Evolutionary conservation across 352 stramenopile species (phyloP), one percentile per base, ranked within the genome.

Genomic region (Pythium chondricola): DNA sequence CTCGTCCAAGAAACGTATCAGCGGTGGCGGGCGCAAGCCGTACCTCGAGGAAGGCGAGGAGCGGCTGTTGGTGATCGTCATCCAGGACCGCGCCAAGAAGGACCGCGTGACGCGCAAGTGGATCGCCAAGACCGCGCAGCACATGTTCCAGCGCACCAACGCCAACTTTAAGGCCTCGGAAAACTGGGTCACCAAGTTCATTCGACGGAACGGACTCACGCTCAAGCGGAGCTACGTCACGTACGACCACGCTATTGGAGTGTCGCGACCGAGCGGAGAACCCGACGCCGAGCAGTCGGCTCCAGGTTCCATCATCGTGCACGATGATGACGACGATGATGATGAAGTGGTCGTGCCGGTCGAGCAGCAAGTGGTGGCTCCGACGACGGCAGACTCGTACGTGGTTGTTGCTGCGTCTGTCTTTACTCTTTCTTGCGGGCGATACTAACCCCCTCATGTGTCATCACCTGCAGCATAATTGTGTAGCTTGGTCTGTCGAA

Each of bases 181-280:
- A 56, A 90, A 90, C 56, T 90, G 78, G 78, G 74, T 90, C 29
- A 84, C 75, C 46, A 88, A 88, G 69, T 90, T 90, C 38, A 88
- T 90, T 47, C 71, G 72, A 37, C 75, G 78, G 30, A 87, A 89
- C 48, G 71, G 73, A 48, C 65, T 89, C 10, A 83, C 78, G 51
- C 65, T 89, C 35, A 85, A 87, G 56, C 69, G 78, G 47, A 89
- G 75, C 55, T 89, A 83, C 22, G 71, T 87, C 30, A 84, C 78
- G 22, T 89, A 80, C 43, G 71, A 88, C 35, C 71, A 78, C 48
- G 43, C 38, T 21, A 38, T 30, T 20, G 43, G 29, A 21, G 38
- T n/a, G n/a, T n/a, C n/a, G n/a, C n/a, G n/a, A n/a, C n/a, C n/a
- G n/a, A n/a, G n/a, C n/a, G 22, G 6, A n/a, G 35, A 17, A n/a